These are phyloP conservation scores for Fusarium piperis DNA, from an alignment of 2,329 filamentous ascomycete genomes.

Conservation along the genomic window DNA sequence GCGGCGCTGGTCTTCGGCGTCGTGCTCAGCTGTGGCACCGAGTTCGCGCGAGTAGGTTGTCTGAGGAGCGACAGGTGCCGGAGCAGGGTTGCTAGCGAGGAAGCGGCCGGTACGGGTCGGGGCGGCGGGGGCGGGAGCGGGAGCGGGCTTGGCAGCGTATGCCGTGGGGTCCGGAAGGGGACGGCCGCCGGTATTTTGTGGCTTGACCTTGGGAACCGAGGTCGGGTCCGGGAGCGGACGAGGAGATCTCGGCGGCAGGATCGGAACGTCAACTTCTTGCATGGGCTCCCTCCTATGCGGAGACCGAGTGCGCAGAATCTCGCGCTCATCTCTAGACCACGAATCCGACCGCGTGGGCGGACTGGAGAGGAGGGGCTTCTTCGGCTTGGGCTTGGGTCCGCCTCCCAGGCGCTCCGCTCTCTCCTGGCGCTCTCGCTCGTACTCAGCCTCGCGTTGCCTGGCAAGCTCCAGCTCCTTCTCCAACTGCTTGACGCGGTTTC, in stretches of 20 bases:
- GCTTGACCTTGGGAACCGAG: conserved; percentile 28
- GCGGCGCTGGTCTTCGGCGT: conserved; percentile 69
- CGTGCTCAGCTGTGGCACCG: conserved; percentile 67
- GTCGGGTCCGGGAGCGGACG: conserved; percentile 66
- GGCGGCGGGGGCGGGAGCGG: conserved; percentile 30
- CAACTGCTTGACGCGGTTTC: conserved; percentile 78
- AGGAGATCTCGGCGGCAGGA: conserved; percentile 43
- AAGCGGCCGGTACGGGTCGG: conserved; percentile 66
- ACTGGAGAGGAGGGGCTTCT: conserved; percentile 44
- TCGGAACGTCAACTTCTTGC: conserved; percentile 39
- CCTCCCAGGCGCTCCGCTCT: conserved; percentile 49
- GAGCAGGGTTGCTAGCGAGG: conserved; percentile 64
- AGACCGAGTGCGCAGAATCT: conserved; percentile 66
- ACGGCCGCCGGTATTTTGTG: conserved; percentile 22
- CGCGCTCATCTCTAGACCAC: conserved; percentile 72
- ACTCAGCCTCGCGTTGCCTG: conserved; percentile 70
- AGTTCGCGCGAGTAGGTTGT: conserved; percentile 66
- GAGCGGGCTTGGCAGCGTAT: conserved; percentile 27
- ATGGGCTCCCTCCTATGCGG: conserved; percentile 51
- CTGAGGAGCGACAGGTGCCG: conserved; percentile 52
- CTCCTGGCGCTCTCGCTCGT: conserved; percentile 66
- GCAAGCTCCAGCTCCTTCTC: conserved; percentile 75
- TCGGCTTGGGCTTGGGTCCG: conserved; percentile 34
- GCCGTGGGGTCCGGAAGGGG: conserved; percentile 35
- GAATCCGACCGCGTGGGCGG: conserved; percentile 64